A percentile compares a stretch with the other conserved stretches of the same genome.
These are phyloP conservation scores for Metschnikowia shivogae DNA, from an alignment of 805 yeast genomes.

Conservation along the genomic window DNA sequence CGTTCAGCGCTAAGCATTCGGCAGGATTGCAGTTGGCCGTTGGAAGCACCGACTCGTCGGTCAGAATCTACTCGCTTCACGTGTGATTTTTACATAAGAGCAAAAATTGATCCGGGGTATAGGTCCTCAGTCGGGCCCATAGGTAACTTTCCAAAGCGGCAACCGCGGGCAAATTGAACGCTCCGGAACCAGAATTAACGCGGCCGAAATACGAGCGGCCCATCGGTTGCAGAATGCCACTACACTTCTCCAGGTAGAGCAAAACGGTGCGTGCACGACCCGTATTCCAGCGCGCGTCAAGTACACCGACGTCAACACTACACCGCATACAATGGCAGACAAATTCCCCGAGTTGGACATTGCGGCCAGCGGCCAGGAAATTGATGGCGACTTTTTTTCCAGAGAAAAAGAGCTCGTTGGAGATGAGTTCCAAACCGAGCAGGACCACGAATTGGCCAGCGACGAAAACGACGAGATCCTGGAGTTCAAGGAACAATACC, in stretches of 20 bases:
- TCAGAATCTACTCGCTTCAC: slow-evolving; percentile 37
- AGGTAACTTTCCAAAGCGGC: too few relatives aligned
- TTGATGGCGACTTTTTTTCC: slow-evolving; percentile 54
- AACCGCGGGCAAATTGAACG: too few relatives aligned
- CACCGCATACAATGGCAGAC: slow-evolving; percentile 51
- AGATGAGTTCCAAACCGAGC: slow-evolving; percentile 65
- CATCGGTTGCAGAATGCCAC: too few relatives aligned
- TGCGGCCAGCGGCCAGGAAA: slow-evolving; percentile 29
- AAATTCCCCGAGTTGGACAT: slow-evolving; percentile 64
- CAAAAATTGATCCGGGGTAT: too few relatives aligned
- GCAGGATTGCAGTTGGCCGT: slow-evolving; percentile 43
- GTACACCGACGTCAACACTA: not conserved
- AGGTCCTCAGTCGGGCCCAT: too few relatives aligned
- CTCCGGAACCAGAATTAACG: not conserved
- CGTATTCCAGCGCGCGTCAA: not conserved
- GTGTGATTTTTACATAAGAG: not conserved
- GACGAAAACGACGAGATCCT: slow-evolving; percentile 40
- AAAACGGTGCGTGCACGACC: slow-evolving; percentile 2
- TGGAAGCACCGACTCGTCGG: slow-evolving; percentile 64
- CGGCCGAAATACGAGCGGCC: too few relatives aligned
- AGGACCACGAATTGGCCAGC: slow-evolving; percentile 47
- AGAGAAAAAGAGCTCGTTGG: slow-evolving; percentile 69
- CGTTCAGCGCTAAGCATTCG: slow-evolving; percentile 42
- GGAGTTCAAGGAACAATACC: slow-evolving; percentile 63
- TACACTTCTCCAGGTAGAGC: not conserved